Percentiles rank a stretch among this genome's conserved stretches.
phyloP scores from a whole-genome alignment of 306 rosid species.

The Sechiopsis laciniata region DNA sequence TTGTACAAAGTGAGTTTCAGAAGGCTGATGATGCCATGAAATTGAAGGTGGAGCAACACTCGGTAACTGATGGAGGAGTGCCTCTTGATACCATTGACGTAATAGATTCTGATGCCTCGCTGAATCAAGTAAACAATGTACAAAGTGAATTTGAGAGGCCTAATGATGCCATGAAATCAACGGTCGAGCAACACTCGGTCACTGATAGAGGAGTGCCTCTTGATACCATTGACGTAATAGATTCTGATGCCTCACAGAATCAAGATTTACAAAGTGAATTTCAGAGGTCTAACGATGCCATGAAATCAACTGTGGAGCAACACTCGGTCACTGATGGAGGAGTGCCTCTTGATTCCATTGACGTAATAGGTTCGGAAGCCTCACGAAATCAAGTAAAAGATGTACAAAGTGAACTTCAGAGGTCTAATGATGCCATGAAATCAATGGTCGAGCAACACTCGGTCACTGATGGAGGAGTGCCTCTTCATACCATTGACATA shows the following conservation, averaged over 20 bases:
- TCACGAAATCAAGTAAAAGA: not conserved
- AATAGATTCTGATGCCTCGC: not conserved
- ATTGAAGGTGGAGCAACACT: constrained; percentile 26
- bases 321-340: no score
- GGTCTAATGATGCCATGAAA: constrained; percentile 18
- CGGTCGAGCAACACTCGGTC: constrained; percentile 28
- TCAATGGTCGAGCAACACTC: constrained; percentile 29
- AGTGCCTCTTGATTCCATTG: no score
- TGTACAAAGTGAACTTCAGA: constrained; percentile 16
- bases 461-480: constrained; percentile 26
- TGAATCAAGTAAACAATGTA: not conserved
- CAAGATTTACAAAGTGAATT: no score
- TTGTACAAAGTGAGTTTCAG: constrained; percentile 17
- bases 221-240: no score
- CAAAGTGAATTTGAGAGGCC: constrained; percentile 17
- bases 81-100: constrained; percentile 1
- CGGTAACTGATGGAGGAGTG: constrained; percentile 26
- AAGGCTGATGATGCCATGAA: constrained; percentile 13
- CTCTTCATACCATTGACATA: not conserved
- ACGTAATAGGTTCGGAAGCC: not conserved
- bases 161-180: constrained; percentile 20
- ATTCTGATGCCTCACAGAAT: no score
- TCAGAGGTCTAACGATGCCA: no score
- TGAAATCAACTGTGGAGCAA: no score
- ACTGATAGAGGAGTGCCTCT: constrained; percentile 30